Evolutionary conservation across 2,329 filamentous ascomycete genomes (phyloP), one percentile per base, ranked within the genome.

Genomic region (Ceratocystis cubensis): DNA sequence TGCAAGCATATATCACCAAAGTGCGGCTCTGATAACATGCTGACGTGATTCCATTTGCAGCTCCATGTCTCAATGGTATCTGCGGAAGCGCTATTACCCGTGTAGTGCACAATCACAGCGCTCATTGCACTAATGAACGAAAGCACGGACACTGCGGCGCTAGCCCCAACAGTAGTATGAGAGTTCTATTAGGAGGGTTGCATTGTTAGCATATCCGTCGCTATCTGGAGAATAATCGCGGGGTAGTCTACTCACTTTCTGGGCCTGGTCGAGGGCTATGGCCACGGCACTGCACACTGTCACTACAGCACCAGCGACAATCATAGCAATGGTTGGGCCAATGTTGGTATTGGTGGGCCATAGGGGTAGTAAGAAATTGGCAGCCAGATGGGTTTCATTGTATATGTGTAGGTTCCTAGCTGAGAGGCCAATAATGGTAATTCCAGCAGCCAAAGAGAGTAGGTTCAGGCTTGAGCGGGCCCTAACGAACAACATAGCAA

Each of bases 301-400:
- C 7, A 85, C 77, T 59, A 86, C 73, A 44, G 75, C 73, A 63
- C 82, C 78, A 46, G 80, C 80, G 30, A 76, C 78, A 20, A 85
- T 77, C 30, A 85, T 75, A 7, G 82, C 81, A 37, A 82, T 74
- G 2, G 81, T 83, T 1, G 84, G 83, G 61, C 81, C 77, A 44
- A 84, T 72, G 71, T 86, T 79, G 71, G 86, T 82, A 37, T 79
- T 74, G 15, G 76, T 73, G 0, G 84, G 84, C 84, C 84, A 87
- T 62, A 86, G 71, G 0, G 82, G 76, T 20, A 86, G 76, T 25
- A 80, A 71, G 70, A 77, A 81, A 59, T 79, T 76, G 20, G 72
- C 72, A 0, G 80, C 71, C 17, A 82, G 72, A 66, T 80, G 77
- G 1, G 84, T 86, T 33, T 75, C 74, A 70, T 83, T 77, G 74